Evolutionary conservation across 78 protist genomes (phyloP).

Genomic region (Dictyostelium purpureum): DNA sequence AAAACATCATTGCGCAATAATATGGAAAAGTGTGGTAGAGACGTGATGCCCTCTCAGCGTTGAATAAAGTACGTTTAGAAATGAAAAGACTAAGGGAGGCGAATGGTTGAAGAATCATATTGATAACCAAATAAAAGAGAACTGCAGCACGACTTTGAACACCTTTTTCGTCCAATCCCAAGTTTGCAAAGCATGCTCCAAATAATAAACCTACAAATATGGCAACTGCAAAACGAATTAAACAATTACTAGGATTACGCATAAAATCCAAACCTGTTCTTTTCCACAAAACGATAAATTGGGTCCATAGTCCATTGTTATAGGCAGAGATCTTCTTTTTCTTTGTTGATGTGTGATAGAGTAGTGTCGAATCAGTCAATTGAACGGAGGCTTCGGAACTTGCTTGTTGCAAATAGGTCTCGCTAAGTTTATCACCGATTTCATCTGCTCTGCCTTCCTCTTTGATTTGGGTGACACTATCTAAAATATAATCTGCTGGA

Average conservation of each 20-base stretch:
- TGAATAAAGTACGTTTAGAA: conserved; percentile 50
- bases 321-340: conserved; percentile 3
- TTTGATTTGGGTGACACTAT: conserved; percentile 51
- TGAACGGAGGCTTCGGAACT: background rate
- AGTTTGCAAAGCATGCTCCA: conserved; percentile 51
- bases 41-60: conserved; percentile 50
- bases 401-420: conserved; percentile 7
- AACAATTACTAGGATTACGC: conserved; percentile 51
- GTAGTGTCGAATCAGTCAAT: background rate
- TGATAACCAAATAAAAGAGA: conserved; percentile 43
- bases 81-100: conserved; percentile 48
- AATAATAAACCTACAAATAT: conserved; percentile 42
- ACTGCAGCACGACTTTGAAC: conserved; percentile 48
- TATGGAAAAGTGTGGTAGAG: conserved; percentile 60
- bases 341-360: background rate
- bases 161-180: conserved; percentile 13
- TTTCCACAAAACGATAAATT: conserved; percentile 39
- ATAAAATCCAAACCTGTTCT: conserved; percentile 51
- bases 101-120: conserved; percentile 69
- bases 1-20: conserved; percentile 62
- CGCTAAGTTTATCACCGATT: conserved; percentile 19
- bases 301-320: conserved; percentile 33
- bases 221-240: conserved; percentile 65
- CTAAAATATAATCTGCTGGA: conserved; percentile 73
- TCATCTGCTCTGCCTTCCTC: conserved; percentile 30